A percentile compares a stretch with the other conserved stretches of the same genome.
These are phyloP conservation scores for Lachnellula cervina DNA, from an alignment of 2,329 filamentous ascomycete genomes.

Conservation along the genomic window DNA sequence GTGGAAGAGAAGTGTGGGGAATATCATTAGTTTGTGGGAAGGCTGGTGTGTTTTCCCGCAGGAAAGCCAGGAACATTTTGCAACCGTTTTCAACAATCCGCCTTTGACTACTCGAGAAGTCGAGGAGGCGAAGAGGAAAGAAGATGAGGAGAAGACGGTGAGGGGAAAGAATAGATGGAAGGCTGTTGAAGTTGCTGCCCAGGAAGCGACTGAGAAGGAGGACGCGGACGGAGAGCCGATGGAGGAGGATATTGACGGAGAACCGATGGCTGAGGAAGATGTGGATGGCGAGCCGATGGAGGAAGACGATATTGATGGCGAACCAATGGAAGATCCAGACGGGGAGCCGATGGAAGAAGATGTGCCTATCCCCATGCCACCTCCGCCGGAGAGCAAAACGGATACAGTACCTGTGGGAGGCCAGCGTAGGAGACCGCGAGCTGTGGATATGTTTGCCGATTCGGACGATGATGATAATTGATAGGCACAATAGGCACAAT, in stretches of 20 bases:
- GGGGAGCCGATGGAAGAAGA: constrained; percentile 39
- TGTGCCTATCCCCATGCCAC: constrained; percentile 24
- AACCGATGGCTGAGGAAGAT: constrained; percentile 38
- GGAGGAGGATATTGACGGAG: constrained; percentile 37
- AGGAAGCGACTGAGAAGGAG: constrained; percentile 38
- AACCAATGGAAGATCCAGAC: constrained; percentile 33
- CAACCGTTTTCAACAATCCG: constrained; percentile 65
- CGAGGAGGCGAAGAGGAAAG: constrained; percentile 30
- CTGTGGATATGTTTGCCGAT: constrained; percentile 84
- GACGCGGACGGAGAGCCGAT: constrained; percentile 48
- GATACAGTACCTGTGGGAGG: constrained; percentile 16
- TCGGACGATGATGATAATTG: constrained; percentile 47
- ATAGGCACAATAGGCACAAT: not conserved
- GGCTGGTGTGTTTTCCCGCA: constrained; percentile 69
- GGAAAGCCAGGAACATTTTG: constrained; percentile 67
- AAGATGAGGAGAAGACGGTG: constrained; percentile 25
- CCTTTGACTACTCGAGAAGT: constrained; percentile 45
- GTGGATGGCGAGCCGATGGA: constrained; percentile 35
- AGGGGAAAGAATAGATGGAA: constrained; percentile 33
- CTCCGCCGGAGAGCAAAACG: constrained; percentile 1
- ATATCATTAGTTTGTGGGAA: constrained; percentile 56
- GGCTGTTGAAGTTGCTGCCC: constrained; percentile 32
- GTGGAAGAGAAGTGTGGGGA: constrained; percentile 56
- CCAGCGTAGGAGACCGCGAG: constrained; percentile 48
- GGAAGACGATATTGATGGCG: constrained; percentile 35